phyloP scores from a whole-genome alignment of 225 moss, liverwort and hornwort species.

The Bryum argenteum region DNA sequence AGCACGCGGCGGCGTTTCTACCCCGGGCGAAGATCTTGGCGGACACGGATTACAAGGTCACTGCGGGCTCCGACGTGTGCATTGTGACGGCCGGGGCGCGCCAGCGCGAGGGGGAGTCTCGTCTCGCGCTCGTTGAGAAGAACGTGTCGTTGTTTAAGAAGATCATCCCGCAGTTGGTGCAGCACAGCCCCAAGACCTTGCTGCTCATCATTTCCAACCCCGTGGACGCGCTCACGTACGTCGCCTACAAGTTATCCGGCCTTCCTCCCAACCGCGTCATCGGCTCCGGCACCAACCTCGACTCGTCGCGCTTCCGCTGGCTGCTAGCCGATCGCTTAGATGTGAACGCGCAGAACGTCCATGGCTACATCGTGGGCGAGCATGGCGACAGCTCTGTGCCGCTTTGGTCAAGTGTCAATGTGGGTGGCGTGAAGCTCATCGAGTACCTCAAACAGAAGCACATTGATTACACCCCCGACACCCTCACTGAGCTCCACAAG shows the following conservation, averaged over 20 bases:
- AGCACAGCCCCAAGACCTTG: constrained; percentile 72
- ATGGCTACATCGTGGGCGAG: constrained; percentile 86
- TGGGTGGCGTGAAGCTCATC: constrained; percentile 68
- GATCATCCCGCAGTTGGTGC: constrained; percentile 77
- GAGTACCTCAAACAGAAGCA: constrained; percentile 45
- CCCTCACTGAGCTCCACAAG: constrained; percentile 61
- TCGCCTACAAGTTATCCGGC: constrained; percentile 72
- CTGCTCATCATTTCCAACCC: constrained; percentile 85
- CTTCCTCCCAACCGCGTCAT: constrained; percentile 79
- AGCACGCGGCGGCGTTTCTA: constrained; percentile 85
- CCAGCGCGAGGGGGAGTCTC: constrained; percentile 82
- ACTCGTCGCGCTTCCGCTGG: constrained; percentile 77
- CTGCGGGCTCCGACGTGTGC: constrained; percentile 79
- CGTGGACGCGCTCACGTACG: constrained; percentile 78
- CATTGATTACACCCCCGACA: constrained; percentile 40
- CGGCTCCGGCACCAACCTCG: constrained; percentile 89
- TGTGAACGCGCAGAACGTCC: constrained; percentile 84
- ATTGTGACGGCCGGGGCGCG: constrained; percentile 84
- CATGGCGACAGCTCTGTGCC: constrained; percentile 90
- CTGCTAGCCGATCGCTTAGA: constrained; percentile 66
- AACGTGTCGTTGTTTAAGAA: constrained; percentile 70
- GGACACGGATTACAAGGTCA: constrained; percentile 77
- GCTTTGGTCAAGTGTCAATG: constrained; percentile 77
- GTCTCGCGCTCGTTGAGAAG: constrained; percentile 78
- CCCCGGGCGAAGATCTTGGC: constrained; percentile 73